Conservation (phyloP, 1,139 yeast species). For the Geotrichum macrosporum region DNA sequence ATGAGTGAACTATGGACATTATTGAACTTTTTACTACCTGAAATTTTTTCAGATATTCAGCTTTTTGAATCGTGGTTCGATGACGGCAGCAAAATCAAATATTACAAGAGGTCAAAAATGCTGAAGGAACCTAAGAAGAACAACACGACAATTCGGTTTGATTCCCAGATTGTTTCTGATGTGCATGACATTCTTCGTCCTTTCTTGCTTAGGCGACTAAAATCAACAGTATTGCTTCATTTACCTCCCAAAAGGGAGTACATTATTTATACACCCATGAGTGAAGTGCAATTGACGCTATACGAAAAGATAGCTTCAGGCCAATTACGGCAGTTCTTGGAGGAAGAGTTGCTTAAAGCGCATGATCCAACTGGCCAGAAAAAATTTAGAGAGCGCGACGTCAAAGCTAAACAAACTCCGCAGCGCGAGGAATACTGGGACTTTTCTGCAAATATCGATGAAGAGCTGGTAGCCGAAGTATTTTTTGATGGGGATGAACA, state of each 20-base stretch:
- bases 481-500: not conserved
- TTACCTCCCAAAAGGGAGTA: constrained; percentile 98
- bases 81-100: constrained; percentile 15
- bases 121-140: not conserved
- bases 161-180: constrained; percentile 68
- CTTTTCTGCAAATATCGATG: not conserved
- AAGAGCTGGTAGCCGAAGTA: not conserved
- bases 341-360: constrained; percentile 33
- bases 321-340: constrained; percentile 9
- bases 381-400: constrained; percentile 88
- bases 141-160: not conserved
- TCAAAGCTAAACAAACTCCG: not conserved
- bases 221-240: constrained; percentile 95
- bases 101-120: not conserved
- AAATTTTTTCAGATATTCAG: constrained; percentile 83
- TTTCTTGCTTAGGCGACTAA: constrained; percentile 80
- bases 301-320: constrained; percentile 87
- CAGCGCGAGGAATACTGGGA: not conserved
- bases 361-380: constrained; percentile 94
- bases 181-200: constrained; percentile 93
- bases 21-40: constrained; percentile 94
- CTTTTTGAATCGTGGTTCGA: constrained; percentile 94
- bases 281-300: constrained; percentile 83
- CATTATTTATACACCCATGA: constrained; percentile 81
- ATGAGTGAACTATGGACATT: constrained; percentile 92